These are phyloP conservation scores for Zelopaecilomyces penicillatus DNA, from an alignment of 2,329 filamentous ascomycete species.

Conservation along the genomic window DNA sequence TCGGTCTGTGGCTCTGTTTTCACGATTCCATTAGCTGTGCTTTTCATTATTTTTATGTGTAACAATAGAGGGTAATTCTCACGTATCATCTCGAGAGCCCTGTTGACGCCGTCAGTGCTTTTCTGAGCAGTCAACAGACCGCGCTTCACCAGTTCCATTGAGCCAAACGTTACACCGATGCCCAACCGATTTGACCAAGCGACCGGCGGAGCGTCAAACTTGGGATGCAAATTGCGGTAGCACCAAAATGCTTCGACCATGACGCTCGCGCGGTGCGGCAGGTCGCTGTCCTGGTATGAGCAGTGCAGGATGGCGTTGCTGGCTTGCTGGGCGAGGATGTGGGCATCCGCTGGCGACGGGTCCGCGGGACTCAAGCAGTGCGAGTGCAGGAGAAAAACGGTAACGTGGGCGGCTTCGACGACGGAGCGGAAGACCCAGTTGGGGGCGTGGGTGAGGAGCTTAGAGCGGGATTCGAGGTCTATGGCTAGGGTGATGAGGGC, in stretches of 20 bases:
- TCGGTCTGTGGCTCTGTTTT: no score
- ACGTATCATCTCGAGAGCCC: constrained; percentile 23
- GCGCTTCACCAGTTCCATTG: constrained; percentile 38
- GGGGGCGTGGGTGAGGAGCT: constrained; percentile 38
- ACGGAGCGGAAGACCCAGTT: constrained; percentile 42
- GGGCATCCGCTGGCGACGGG: constrained; percentile 20
- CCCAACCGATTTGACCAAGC: constrained; percentile 38
- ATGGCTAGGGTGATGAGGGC: constrained; percentile 34
- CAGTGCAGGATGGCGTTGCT: constrained; percentile 32
- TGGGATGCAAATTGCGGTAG: constrained; percentile 28
- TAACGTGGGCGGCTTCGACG: constrained; percentile 36
- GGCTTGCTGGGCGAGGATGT: constrained; percentile 21
- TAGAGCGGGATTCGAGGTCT: constrained; percentile 31
- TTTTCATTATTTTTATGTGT: neutral
- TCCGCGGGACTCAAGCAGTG: constrained; percentile 26
- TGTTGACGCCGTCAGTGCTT: constrained; percentile 22
- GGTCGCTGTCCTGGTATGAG: constrained; percentile 40
- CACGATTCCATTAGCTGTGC: neutral
- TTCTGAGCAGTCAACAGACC: constrained; percentile 30
- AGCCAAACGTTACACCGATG: constrained; percentile 42
- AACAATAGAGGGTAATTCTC: constrained; percentile 7
- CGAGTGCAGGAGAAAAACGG: constrained; percentile 38
- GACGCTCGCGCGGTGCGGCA: constrained; percentile 35
- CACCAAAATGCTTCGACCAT: constrained; percentile 44
- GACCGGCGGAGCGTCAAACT: constrained; percentile 30